These are phyloP conservation scores for Leccinum fallax DNA, from an alignment of 1,284 basidiomycete genomes.

Conservation along the genomic window DNA sequence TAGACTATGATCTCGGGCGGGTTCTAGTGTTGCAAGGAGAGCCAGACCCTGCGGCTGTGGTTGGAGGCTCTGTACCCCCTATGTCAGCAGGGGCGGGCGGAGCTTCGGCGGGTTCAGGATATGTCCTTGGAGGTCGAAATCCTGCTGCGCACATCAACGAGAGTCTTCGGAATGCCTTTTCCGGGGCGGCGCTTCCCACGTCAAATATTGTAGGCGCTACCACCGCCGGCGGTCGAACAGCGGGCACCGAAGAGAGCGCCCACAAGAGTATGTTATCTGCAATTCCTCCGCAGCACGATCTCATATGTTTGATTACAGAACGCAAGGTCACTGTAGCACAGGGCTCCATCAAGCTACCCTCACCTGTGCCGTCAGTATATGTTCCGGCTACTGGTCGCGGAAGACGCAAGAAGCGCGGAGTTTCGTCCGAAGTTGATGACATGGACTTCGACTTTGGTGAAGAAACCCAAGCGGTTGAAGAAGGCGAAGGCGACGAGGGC, in stretches of 20 bases:
- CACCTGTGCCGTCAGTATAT: conserved; percentile 39
- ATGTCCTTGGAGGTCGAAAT: conserved; percentile 39
- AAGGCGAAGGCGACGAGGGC: conserved; percentile 49
- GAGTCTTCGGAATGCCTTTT: conserved; percentile 46
- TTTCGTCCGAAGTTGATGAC: conserved; percentile 38
- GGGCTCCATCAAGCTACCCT: conserved; percentile 40
- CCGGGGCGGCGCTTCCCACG: conserved; percentile 34
- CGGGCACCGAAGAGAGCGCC: conserved; percentile 27
- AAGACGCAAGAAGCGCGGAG: conserved; percentile 44
- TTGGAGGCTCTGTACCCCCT: conserved; percentile 25
- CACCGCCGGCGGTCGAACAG: conserved; percentile 16
- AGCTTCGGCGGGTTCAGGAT: conserved; percentile 25
- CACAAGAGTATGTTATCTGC: conserved; percentile 33
- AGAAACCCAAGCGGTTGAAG: conserved; percentile 38
- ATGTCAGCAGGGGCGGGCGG: conserved; percentile 21
- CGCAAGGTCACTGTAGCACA: conserved; percentile 33
- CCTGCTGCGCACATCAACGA: conserved; percentile 51
- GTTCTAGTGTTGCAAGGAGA: conserved; percentile 61
- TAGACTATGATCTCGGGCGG: conserved; percentile 57
- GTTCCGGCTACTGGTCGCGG: conserved; percentile 33
- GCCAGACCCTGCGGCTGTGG: conserved; percentile 38
- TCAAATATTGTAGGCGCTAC: conserved; percentile 8
- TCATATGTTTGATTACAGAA: conserved; percentile 26
- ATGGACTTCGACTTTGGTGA: conserved; percentile 38
- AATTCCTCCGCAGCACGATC: neutral